Percentiles rank a stretch among this genome's conserved stretches.
phyloP scores from a whole-genome alignment of 306 rosid genomes.

The Acacia acuminata region DNA sequence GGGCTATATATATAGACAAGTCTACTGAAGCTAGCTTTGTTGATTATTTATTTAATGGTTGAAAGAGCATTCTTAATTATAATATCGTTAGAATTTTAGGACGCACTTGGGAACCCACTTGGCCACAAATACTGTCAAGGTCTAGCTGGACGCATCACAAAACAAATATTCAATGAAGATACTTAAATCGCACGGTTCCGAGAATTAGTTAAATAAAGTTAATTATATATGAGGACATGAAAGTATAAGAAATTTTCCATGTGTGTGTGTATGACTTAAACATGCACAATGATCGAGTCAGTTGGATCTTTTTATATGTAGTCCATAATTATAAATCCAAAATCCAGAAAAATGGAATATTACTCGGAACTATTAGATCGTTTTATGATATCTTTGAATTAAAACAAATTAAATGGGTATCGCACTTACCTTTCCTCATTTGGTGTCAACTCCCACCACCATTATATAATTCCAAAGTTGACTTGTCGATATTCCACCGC shows the following conservation, averaged over 20 bases:
- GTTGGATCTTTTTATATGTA: slow-evolving; percentile 27
- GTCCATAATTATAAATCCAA: slow-evolving; percentile 29
- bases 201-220: background rate
- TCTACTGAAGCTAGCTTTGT: background rate
- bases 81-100: background rate
- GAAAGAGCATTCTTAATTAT: background rate
- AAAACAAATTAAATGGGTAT: slow-evolving; percentile 30
- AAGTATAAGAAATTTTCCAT: background rate
- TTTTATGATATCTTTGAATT: slow-evolving; percentile 3
- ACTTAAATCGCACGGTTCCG: background rate
- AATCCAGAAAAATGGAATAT: background rate
- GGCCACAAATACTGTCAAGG: background rate
- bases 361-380: background rate
- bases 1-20: background rate
- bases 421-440: slow-evolving; percentile 47
- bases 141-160: no score
- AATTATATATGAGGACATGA: background rate
- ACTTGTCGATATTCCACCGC: background rate
- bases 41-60: background rate
- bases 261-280: background rate
- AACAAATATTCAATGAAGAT: no score
- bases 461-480: slow-evolving; percentile 33
- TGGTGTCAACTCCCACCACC: slow-evolving; percentile 47
- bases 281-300: background rate
- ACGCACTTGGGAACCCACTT: slow-evolving; percentile 9